Conservation (phyloP, 352 stramenopile species). For the Phytophthora melonis region DNA sequence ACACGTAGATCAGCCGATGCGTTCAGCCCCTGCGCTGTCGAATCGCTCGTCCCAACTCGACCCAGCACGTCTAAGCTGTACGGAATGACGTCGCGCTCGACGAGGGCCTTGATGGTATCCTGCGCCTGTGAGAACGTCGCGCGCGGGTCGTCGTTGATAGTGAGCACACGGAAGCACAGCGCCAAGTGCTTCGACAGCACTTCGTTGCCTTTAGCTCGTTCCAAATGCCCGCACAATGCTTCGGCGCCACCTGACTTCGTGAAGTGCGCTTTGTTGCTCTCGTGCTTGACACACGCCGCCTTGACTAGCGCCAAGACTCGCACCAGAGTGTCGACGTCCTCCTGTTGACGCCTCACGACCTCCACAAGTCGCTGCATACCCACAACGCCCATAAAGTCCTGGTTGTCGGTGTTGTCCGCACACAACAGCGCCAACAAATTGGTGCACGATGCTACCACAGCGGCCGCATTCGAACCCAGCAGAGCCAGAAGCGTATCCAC, state of each 20-base stretch:
- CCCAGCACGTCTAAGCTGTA: slow-evolving; percentile 58
- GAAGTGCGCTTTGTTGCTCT: slow-evolving; percentile 76
- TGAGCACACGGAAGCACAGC: slow-evolving; percentile 64
- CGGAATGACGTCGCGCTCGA: slow-evolving; percentile 58
- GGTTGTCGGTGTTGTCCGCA: slow-evolving; percentile 62
- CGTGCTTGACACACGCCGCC: slow-evolving; percentile 63
- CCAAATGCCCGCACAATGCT: slow-evolving; percentile 44
- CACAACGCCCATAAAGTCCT: slow-evolving; percentile 62
- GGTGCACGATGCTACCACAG: slow-evolving; percentile 24
- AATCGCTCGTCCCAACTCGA: slow-evolving; percentile 13
- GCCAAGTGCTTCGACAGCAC: slow-evolving; percentile 62
- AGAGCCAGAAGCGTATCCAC: slow-evolving; percentile 56
- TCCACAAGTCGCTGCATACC: slow-evolving; percentile 51
- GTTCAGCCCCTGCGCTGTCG: slow-evolving; percentile 4
- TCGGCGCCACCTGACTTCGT: slow-evolving; percentile 58
- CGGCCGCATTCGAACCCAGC: slow-evolving; percentile 28
- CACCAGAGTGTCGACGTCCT: slow-evolving; percentile 24
- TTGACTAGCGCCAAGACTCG: slow-evolving; percentile 51
- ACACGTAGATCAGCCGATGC: slow-evolving; percentile 59
- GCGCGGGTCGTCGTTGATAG: slow-evolving; percentile 75
- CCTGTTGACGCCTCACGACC: slow-evolving; percentile 22
- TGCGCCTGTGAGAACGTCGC: slow-evolving; percentile 76
- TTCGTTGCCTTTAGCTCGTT: slow-evolving; percentile 40
- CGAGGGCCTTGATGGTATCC: slow-evolving; percentile 72
- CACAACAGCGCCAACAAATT: slow-evolving; percentile 50